These are phyloP conservation scores for Chaetomium olivaceum DNA, from an alignment of 2,329 filamentous ascomycete species.

Conservation along the genomic window DNA sequence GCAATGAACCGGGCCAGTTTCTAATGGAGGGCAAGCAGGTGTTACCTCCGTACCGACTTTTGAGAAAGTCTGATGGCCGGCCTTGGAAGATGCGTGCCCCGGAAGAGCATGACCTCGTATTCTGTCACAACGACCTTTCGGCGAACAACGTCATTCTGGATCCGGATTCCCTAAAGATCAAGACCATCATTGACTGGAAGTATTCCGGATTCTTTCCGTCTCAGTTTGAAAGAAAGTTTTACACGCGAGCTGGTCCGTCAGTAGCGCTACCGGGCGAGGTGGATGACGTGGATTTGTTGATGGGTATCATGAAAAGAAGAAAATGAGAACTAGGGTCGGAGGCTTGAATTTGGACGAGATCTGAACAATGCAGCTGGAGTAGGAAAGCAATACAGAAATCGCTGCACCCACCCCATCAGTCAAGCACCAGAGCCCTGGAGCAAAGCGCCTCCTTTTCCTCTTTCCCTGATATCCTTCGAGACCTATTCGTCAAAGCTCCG, in stretches of 20 bases:
- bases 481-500: too few species aligned
- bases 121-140: constrained; percentile 24
- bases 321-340: too few species aligned
- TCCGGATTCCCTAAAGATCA: constrained; percentile 27
- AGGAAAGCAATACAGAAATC: too few species aligned
- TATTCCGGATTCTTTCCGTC: constrained; percentile 29
- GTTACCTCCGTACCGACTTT: background rate
- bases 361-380: too few species aligned
- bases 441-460: too few species aligned
- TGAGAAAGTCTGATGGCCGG: background rate
- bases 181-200: constrained; percentile 29
- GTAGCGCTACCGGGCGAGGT: constrained; percentile 16
- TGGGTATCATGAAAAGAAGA: too few species aligned
- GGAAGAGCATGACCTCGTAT: constrained; percentile 8
- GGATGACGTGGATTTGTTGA: constrained; percentile 8
- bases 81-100: background rate
- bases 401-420: background rate
- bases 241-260: constrained; percentile 25
- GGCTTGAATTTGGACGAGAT: too few species aligned
- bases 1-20: background rate
- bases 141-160: constrained; percentile 30
- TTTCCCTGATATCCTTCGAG: too few species aligned
- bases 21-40: background rate
- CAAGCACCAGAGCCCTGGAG: too few species aligned
- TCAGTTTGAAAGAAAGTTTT: constrained; percentile 30